Base-by-base conservation (phyloP, 2,329 filamentous ascomycete species). In the Ambrosiella cleistominuta region DNA sequence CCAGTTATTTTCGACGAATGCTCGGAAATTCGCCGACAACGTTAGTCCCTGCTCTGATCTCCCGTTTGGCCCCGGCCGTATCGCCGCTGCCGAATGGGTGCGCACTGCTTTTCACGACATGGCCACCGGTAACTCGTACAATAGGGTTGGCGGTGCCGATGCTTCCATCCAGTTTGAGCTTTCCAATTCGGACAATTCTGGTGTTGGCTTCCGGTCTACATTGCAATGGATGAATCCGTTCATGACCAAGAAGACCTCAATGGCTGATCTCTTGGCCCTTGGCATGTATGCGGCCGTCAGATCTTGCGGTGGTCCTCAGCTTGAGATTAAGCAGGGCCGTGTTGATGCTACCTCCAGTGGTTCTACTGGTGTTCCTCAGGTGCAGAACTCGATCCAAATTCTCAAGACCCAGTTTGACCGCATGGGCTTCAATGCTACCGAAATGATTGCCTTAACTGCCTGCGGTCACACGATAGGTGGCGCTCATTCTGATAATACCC, bases 401-500 rank as follows among this genome's bases (percentile, higher is more conserved):
- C 81, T 82, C 63, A 64, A 68, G 56, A 72, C 75, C 55, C 77
- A 80, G 64, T 83, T 82, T 63, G 59, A 68, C 5, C 73, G 79
- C 54, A 77, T 81, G 71, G 80, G 80, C 5, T 82, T 82, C 67
- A 73, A 67, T 55, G 66, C 66, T 9, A 66, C 70, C 13, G 77
- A 82, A 62, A 82, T 82, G 78, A 80, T 83, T 47, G 73, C 78
- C 63, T 69, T 80, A 27, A 74, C 74, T 1, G 79, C 79, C 8
- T 83, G 80, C 64, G 80, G 80, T 1, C 80, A 83, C 65, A 77
- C 77, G 0, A 66, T 83, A 19, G 80, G 80, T 19, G 76, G 79
- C 13, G 79, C 82, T 7, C 80, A 83, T 66, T 69, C 70, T 35
- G 64, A 65, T 8, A 71, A 80, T 62, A 80, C 80, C 61, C 75